phyloP scores from a whole-genome alignment of 768 basidiomycete genomes.

The Crepidotus variabilis region DNA sequence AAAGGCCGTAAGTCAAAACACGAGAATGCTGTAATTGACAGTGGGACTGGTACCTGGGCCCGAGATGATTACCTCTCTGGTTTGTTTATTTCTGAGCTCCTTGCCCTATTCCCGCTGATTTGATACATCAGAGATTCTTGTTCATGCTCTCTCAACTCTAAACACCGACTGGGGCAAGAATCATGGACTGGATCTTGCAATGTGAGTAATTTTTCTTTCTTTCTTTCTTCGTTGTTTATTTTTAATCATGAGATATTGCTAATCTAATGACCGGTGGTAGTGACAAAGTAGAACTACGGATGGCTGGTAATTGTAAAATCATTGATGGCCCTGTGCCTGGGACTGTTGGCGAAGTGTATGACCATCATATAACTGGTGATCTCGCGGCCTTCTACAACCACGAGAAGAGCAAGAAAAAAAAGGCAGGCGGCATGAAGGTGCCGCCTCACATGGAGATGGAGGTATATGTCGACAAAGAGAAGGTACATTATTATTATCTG shows the following conservation, averaged over 20 bases:
- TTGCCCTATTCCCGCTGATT: background rate
- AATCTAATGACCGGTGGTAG: background rate
- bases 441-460: constrained; percentile 14
- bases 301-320: background rate
- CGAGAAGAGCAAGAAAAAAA: background rate
- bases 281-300: background rate
- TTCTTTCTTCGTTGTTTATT: background rate
- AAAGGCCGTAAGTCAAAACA: background rate
- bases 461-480: constrained; percentile 11
- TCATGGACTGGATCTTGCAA: background rate
- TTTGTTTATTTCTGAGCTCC: background rate
- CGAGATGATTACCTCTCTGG: background rate
- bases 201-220: background rate
- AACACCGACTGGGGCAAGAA: background rate
- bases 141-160: background rate
- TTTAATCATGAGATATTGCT: background rate
- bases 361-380: constrained; percentile 12
- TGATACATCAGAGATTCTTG: background rate
- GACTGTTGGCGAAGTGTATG: constrained; percentile 11
- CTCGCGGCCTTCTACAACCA: constrained; percentile 10
- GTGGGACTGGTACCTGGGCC: background rate
- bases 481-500: background rate
- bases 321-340: constrained; percentile 3
- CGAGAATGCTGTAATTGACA: background rate
- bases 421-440: background rate